Base-by-base conservation (phyloP, 2,329 filamentous ascomycete genomes). In the Periconia sp. region DNA sequence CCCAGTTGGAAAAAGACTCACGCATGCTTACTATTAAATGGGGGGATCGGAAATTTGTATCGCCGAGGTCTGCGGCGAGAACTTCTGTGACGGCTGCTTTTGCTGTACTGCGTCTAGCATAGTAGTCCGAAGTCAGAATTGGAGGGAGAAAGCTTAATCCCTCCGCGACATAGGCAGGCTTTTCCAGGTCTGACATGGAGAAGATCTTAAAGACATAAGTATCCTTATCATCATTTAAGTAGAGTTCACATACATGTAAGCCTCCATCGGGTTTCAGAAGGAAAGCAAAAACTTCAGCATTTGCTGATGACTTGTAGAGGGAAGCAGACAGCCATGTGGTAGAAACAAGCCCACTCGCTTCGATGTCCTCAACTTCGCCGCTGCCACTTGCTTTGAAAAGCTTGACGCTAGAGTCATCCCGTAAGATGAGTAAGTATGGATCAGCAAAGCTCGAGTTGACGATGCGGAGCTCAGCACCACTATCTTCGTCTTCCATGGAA, bases 321-420 rank as follows among this genome's bases (percentile, higher is more conserved):
- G 88, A 95, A 8, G 89, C 92, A 3, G 89, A 88, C 5, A 86
- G 74, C 89, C 94, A 96, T 63, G 87, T 89, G 2, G 80, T 85
- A 1, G 79, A 70, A 3, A 86, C 73, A 1, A 79, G 59, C 7
- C 78, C 74, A 19, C 85, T 83, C 22, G 81, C 76, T 53, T 88
- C 83, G 3, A 95, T 71, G 63, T 95, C 89, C 63, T 96, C 92
- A 3, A 97, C 76, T 57, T 99, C 94, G 31, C 89, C 86, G 59
- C 84, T 88, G 32, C 82, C 83, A 59, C 92, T 89, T 26, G 92
- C 88, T 61, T 89, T 83, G 32, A 91, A 85, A 26, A 97, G 75
- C 42, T 89, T 84, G 5, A 91, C 79, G 47, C 88, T 94, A 5
- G 83, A 84, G 66, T 99, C 91, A 52, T 96, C 90, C 43, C 90